Evolutionary conservation across 306 rosid genomes (phyloP).

Genomic region (Sphenostylis stenocarpa): DNA sequence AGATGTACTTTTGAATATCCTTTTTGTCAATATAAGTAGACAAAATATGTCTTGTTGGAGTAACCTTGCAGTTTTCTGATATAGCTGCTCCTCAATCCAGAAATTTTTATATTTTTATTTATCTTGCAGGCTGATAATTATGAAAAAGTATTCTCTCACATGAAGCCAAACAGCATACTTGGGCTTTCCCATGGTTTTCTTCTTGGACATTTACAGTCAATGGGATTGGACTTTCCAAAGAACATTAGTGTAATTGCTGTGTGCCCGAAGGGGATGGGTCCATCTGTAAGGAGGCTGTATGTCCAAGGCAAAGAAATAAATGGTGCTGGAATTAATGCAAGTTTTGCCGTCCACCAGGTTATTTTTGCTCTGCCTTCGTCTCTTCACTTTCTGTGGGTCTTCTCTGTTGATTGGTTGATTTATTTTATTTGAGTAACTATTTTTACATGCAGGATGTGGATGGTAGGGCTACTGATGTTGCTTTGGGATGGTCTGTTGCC

Average conservation of each 20-base stretch:
- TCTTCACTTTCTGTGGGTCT: neutral
- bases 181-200: conserved; percentile 99
- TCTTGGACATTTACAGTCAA: conserved; percentile 90
- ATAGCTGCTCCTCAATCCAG: neutral
- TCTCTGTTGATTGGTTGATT: conserved; percentile 6
- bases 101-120: neutral
- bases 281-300: conserved; percentile 93
- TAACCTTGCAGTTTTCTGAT: conserved; percentile 2
- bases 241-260: conserved; percentile 84
- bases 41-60: neutral
- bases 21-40: neutral
- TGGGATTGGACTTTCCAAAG: conserved; percentile 80
- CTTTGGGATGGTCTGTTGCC: conserved; percentile 96
- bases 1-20: neutral
- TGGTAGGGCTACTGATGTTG: conserved; percentile 95
- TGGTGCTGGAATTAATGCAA: conserved; percentile 94
- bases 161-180: conserved; percentile 96
- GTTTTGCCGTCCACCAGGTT: conserved; percentile 94
- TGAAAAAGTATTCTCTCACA: conserved; percentile 70
- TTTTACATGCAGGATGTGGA: conserved; percentile 73
- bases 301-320: conserved; percentile 97
- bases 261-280: conserved; percentile 98
- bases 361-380: neutral
- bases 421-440: conserved; percentile 5
- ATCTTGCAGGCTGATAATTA: conserved; percentile 85